Base-by-base conservation (phyloP, 768 basidiomycete genomes). In the Polyporus arcularius region DNA sequence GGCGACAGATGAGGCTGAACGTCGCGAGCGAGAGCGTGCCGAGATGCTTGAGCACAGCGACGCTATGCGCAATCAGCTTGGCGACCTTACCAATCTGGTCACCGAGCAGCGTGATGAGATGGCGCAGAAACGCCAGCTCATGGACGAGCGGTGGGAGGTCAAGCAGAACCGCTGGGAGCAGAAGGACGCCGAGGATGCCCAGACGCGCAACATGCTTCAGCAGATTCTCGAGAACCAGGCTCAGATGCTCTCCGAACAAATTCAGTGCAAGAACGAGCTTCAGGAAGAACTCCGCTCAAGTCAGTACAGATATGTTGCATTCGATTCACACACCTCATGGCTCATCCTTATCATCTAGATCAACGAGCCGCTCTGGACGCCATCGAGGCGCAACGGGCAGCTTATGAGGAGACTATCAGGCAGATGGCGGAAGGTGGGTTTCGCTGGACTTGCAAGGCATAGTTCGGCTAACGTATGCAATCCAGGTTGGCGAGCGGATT, bases 21-120 rank as follows among this genome's bases (percentile, higher is more conserved):
- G 81, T 18, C 77, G 83, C 35, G 88, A 90, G 68, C 78, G 78
- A 32, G 86, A 88, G 62, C 75, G 82, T 21, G 74, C 75, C 41
- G 88, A 87, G 50, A 75, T 78, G 38, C 68, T 76, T 41, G 88
- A 90, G 58, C 82, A 85, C 6, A 84, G 87, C 62, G 85, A 88
- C 14, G 79, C 74, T 8, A 71, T 90, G 45, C 79, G 84, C 38
- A 76, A 71, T 41, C 90, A 92, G 64, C 72, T 94, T 14, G 75
- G 71, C 4, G 90, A 93, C 60, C 83, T 94, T 63, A 87, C 91
- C 1, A 87, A 88, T 62, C 70, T 91, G 55, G 77, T 93, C 14
- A 85, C 89, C 57, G 85, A 87, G 58, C 87, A 90, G 57, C 78
- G 82, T 1, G 82, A 85, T 38, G 78, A 81, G 51, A 80, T 81